Conservation (phyloP, 495 filamentous ascomycete genomes). For the Xylaria cubensis region DNA sequence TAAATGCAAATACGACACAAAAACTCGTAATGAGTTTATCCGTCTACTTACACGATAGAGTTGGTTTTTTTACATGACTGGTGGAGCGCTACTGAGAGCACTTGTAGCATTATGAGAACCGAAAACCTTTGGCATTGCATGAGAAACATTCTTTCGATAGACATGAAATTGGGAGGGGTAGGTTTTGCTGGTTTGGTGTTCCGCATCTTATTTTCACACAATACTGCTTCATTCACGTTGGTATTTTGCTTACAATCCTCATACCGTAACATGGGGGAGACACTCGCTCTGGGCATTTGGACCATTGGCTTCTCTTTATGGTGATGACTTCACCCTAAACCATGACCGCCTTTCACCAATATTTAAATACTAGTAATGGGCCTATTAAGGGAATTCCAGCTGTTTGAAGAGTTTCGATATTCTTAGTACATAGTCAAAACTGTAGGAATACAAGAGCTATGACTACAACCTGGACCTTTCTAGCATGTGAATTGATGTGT, state of each 20-base stretch:
- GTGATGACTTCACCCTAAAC: neutral
- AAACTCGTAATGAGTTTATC: neutral
- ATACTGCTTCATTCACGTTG: neutral
- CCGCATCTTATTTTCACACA: neutral
- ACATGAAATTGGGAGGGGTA: neutral
- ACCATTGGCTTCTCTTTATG: neutral
- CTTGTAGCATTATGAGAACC: slow-evolving; percentile 19
- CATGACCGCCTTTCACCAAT: neutral
- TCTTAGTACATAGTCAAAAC: neutral
- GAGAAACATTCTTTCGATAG: neutral
- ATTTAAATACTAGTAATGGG: neutral
- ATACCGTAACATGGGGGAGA: neutral
- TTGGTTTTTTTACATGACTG: neutral
- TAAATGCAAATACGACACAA: slow-evolving; percentile 51
- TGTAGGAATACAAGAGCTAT: neutral
- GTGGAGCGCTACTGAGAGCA: neutral
- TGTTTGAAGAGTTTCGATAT: neutral
- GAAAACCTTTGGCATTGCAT: neutral
- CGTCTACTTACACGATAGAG: neutral
- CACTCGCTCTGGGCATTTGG: neutral
- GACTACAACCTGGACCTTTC: neutral
- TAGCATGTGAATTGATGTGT: neutral
- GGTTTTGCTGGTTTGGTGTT: neutral
- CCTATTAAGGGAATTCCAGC: neutral
- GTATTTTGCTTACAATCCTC: neutral